These are phyloP conservation scores for Platanthera zijinensis DNA, from an alignment of 106 monocot species.

Conservation along the genomic window DNA sequence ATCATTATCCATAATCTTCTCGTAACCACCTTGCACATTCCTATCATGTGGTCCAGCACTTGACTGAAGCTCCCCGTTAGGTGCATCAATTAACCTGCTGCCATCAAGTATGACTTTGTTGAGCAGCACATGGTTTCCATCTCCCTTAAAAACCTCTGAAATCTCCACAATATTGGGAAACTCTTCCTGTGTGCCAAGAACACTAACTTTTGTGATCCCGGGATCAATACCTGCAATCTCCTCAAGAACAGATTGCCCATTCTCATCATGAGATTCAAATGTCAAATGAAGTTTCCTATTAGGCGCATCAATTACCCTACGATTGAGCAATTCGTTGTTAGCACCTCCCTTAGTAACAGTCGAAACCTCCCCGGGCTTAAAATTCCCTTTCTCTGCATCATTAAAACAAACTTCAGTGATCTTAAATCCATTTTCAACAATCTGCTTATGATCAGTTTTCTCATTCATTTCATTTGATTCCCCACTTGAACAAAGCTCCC, in stretches of 20 bases:
- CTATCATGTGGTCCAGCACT: neutral
- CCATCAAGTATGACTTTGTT: neutral
- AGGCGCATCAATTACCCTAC: too few relatives aligned
- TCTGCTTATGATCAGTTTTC: neutral
- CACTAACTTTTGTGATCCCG: too few relatives aligned
- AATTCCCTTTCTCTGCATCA: neutral
- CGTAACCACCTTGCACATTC: neutral
- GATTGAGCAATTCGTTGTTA: too few relatives aligned
- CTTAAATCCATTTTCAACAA: neutral
- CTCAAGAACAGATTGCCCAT: too few relatives aligned
- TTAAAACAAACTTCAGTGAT: neutral
- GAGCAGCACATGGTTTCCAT: neutral
- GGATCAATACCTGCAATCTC: too few relatives aligned
- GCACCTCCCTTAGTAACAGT: neutral
- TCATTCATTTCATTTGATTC: neutral
- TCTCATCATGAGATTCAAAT: too few relatives aligned
- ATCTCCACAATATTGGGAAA: too few relatives aligned
- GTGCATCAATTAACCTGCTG: neutral
- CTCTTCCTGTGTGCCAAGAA: too few relatives aligned
- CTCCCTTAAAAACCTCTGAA: too few relatives aligned
- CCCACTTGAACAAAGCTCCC: neutral
- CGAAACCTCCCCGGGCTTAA: neutral
- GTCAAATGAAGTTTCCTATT: too few relatives aligned
- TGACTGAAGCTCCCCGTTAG: neutral
- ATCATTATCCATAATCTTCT: neutral